Percentiles rank a stretch among this genome's conserved stretches.
Conservation (phyloP, 2,329 filamentous ascomycete species). For the Lojkania enalia region DNA sequence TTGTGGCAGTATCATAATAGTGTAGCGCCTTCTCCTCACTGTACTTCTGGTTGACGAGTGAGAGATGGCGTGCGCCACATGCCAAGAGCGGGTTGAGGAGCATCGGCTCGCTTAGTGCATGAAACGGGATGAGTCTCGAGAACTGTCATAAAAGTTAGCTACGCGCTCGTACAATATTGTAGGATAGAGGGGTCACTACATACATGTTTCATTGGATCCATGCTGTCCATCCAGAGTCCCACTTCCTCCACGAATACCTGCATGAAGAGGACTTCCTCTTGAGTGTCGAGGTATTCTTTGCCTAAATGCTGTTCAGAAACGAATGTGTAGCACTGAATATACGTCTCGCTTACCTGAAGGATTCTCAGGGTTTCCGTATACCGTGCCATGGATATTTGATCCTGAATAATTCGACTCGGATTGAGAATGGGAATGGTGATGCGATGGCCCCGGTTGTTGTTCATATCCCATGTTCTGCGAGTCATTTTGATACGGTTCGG, state of each 20-base stretch:
- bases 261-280: slow-evolving; percentile 85
- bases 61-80: slow-evolving; percentile 82
- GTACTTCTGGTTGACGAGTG: slow-evolving; percentile 69
- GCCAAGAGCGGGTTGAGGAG: slow-evolving; percentile 86
- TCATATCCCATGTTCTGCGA: slow-evolving; percentile 48
- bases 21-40: slow-evolving; percentile 75
- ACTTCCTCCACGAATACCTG: slow-evolving; percentile 91
- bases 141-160: slow-evolving; percentile 57
- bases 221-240: slow-evolving; percentile 89
- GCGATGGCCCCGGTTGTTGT: slow-evolving; percentile 32
- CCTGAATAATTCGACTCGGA: slow-evolving; percentile 31
- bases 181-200: slow-evolving; percentile 25
- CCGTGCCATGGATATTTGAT: slow-evolving; percentile 25
- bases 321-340: too few relatives aligned
- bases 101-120: slow-evolving; percentile 82
- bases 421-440: slow-evolving; percentile 35
- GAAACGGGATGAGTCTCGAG: slow-evolving; percentile 78
- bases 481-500: slow-evolving; percentile 51
- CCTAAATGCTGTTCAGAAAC: too few relatives aligned
- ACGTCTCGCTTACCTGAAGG: too few relatives aligned
- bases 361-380: too few relatives aligned
- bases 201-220: slow-evolving; percentile 79
- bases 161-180: slow-evolving; percentile 10
- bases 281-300: slow-evolving; percentile 68
- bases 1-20: slow-evolving; percentile 86